Evolutionary conservation across 371 early-diverging fungal species (phyloP).

Genomic region (Rhizopus sp.): DNA sequence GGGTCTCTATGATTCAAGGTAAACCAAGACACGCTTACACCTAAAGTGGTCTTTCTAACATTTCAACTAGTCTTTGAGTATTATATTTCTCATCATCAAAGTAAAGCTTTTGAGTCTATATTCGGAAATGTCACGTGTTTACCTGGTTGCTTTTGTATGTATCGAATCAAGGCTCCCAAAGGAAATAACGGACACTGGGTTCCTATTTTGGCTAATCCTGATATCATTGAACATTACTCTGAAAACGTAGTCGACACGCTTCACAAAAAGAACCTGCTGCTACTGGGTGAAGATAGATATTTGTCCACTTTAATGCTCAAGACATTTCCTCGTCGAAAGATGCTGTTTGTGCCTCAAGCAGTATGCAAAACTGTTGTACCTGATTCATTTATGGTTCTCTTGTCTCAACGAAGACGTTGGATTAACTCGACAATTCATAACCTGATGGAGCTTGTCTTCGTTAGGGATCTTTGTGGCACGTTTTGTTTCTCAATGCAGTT

Average conservation of each 20-base stretch:
- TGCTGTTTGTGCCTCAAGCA: slow-evolving; percentile 97
- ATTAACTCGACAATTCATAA: slow-evolving; percentile 99
- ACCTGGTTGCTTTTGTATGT: slow-evolving; percentile 98
- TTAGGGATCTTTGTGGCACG: slow-evolving; percentile 96
- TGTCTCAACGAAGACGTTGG: slow-evolving; percentile 98
- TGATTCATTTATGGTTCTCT: slow-evolving; percentile 88
- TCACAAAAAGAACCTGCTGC: slow-evolving; percentile 97
- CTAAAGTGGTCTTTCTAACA: neutral
- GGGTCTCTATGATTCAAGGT: slow-evolving; percentile 92
- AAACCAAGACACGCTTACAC: neutral
- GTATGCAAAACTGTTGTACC: slow-evolving; percentile 98
- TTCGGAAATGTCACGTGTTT: slow-evolving; percentile 97
- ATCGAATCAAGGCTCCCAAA: slow-evolving; percentile 85
- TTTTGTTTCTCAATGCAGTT: slow-evolving; percentile 99
- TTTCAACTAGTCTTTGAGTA: slow-evolving; percentile 42
- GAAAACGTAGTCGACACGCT: slow-evolving; percentile 97
- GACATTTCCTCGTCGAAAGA: slow-evolving; percentile 96
- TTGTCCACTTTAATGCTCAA: slow-evolving; percentile 97
- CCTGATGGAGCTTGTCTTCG: slow-evolving; percentile 92
- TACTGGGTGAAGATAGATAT: slow-evolving; percentile 99
- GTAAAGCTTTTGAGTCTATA: slow-evolving; percentile 93
- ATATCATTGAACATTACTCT: slow-evolving; percentile 95
- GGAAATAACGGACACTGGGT: slow-evolving; percentile 81
- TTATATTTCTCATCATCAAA: slow-evolving; percentile 92
- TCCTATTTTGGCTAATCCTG: slow-evolving; percentile 90